phyloP scores from a whole-genome alignment of 73 alveolate genomes.

The Durusdinium trenchii region DNA sequence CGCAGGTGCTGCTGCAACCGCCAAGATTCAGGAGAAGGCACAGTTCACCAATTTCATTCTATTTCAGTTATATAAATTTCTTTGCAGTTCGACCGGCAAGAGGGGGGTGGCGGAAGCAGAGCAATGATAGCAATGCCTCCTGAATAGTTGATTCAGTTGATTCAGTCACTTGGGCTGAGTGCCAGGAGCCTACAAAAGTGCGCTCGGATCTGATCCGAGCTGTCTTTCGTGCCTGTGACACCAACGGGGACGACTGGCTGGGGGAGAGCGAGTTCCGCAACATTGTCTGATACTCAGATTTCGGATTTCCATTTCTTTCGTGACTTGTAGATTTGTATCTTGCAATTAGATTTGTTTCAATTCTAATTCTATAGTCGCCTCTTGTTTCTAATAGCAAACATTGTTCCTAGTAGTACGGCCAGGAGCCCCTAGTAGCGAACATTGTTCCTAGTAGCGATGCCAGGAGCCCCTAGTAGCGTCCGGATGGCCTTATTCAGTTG shows the following conservation, averaged over 20 bases:
- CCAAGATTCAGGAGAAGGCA: constrained; percentile 1
- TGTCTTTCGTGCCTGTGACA: constrained; percentile 85
- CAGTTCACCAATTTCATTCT: too few species aligned
- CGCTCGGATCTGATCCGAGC: constrained; percentile 59
- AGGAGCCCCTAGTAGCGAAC: too few species aligned
- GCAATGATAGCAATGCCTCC: not conserved
- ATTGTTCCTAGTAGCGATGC: too few species aligned
- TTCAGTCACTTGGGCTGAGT: not conserved
- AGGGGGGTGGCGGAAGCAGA: not conserved
- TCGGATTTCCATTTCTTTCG: not conserved
- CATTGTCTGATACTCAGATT: not conserved
- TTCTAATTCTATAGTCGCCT: not conserved
- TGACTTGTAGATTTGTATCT: not conserved
- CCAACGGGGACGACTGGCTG: constrained; percentile 83
- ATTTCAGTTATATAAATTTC: too few species aligned
- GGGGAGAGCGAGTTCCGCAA: constrained; percentile 80
- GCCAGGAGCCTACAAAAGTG: constrained; percentile 55
- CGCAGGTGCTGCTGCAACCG: not conserved
- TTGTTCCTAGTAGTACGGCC: not conserved
- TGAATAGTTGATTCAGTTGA: too few species aligned
- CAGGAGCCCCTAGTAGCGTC: too few species aligned
- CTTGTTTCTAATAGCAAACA: not conserved
- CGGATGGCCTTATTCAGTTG: not conserved
- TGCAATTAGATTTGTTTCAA: too few species aligned
- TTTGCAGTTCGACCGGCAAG: too few species aligned